Percentiles rank a stretch among this genome's conserved stretches.
Evolutionary conservation across 768 basidiomycete species (phyloP).

Genomic region (Megacollybia marginata): DNA sequence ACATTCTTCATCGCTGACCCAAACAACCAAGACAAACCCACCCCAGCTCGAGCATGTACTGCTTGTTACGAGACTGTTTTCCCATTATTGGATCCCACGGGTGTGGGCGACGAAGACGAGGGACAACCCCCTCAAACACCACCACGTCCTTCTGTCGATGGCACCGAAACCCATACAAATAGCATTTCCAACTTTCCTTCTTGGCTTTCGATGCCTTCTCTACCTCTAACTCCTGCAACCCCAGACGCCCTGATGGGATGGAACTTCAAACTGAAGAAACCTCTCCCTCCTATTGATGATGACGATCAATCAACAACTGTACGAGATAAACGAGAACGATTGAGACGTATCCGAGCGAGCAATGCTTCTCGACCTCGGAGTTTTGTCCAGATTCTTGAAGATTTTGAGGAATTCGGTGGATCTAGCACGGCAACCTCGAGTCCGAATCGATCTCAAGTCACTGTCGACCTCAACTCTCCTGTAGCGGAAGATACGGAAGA

Average conservation of each 20-base stretch:
- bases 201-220: constrained; percentile 51
- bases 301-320: not conserved
- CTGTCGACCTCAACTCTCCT: not conserved
- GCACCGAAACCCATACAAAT: not conserved
- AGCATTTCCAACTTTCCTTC: constrained; percentile 47
- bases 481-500: constrained; percentile 7
- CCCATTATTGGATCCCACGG: constrained; percentile 41
- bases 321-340: not conserved
- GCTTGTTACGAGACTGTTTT: constrained; percentile 85
- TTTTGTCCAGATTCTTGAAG: constrained; percentile 60
- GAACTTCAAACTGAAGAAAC: not conserved
- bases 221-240: constrained; percentile 25
- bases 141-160: not conserved
- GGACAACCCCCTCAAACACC: not conserved
- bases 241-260: constrained; percentile 44
- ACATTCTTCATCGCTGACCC: constrained; percentile 76
- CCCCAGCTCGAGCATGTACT: constrained; percentile 76
- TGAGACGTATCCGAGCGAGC: not conserved
- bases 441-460: not conserved
- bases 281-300: not conserved
- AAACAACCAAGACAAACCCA: constrained; percentile 32
- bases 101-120: constrained; percentile 4
- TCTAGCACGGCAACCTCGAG: not conserved
- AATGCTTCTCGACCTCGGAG: constrained; percentile 49
- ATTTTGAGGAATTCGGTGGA: constrained; percentile 36